Evolutionary conservation across 1,284 basidiomycete species (phyloP), one percentile per base, ranked within the genome.

Genomic region (Ceratobasidium sp.): DNA sequence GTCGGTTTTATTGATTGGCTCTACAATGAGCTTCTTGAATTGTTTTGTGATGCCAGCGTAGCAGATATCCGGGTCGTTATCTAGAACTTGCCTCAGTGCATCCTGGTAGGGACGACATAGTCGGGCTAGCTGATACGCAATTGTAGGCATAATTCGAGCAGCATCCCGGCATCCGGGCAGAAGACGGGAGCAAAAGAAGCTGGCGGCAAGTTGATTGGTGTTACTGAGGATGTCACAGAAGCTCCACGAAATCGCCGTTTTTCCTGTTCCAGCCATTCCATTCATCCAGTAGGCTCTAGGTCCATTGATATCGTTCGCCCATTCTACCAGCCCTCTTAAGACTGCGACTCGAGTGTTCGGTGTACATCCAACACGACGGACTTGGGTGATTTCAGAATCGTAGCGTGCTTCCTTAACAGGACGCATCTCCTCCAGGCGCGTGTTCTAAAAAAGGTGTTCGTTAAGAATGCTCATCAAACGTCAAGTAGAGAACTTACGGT

Each of bases 91-190:
- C 15, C 33, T 46, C 4, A 70, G n/a, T 17, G 13, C 26, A 12
- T 38, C 3, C 26, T 44, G 52, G 26, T 59, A 70, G 12, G 54
- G 20, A 23, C 20, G 26, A 10, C 38, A 70, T 9, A 6, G 54
- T 6, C 68, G 68, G 17, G 68, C 68, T 10, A 70, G 68, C 42
- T 70, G 68, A 46, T 70, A 70, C 4, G 64, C 10, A 23, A 66
- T 4, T 9, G 64, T 59, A 59, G 56, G 56, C 13, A 59, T 7
- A 13, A 59, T 59, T 6, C 56, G 56, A 59, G 28, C n/a, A 15
- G 23, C 17, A 10, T 59, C 56, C 23, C 56, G 56, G 13, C 56
- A 59, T 59, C 28, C 56, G 4, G 56, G 56, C 56, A 59, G 28
- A 17, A 15, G 28, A 3, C 56, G 56, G 12, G 52, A 54, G 52